Base-by-base conservation (phyloP, 345 rosid species). In the Draba incana region DNA sequence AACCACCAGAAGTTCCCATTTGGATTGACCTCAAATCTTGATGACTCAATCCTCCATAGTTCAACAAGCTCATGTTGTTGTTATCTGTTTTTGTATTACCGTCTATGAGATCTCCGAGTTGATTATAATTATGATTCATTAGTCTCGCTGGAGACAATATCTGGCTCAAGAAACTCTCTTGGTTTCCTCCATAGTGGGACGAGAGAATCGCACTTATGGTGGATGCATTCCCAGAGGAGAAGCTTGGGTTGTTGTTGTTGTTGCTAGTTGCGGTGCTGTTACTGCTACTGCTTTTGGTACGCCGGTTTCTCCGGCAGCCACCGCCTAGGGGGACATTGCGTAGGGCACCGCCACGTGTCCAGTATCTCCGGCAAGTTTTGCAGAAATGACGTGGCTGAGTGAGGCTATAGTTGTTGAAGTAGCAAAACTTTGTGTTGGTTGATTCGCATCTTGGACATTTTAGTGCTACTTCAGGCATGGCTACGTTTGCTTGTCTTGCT, bases 371-470 rank as follows among this genome's bases (percentile, higher is more conserved):
- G 72, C 99, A 93, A 20, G 97, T 87, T 43, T 91, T 93, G 84
- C 99, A 93, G 64, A 91, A 93, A 90, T 93, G 99, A 12, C 99
- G 87, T 52, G 99, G 99, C 88, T 93, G 99, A 5, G 96, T 54
- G 43, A 88, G 95, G 62, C 92, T 88, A 82, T 93, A 92, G 90
- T 92, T 92, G 85, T 92, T 92, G 83, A 88, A 92, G 80, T 92
- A 92, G 74, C 98, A 92, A 71, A 93, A 93, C 72, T 93, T 90
- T 6, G 98, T 93, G 84, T 93, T 93, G 49, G 85, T 82, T 1
- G 97, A 93, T 48, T 93, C 97, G 39, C 99, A 93, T 79, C 99
- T 81, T 27, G 99, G 99, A 62, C 99, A 93, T 77, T 86, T 88
- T 35, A 84, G 69, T 53, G 92, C 89, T 7, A 80, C 45, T 66